These are phyloP conservation scores for Cyberlindnera mycetangii DNA, from an alignment of 805 yeast species.

Conservation along the genomic window DNA sequence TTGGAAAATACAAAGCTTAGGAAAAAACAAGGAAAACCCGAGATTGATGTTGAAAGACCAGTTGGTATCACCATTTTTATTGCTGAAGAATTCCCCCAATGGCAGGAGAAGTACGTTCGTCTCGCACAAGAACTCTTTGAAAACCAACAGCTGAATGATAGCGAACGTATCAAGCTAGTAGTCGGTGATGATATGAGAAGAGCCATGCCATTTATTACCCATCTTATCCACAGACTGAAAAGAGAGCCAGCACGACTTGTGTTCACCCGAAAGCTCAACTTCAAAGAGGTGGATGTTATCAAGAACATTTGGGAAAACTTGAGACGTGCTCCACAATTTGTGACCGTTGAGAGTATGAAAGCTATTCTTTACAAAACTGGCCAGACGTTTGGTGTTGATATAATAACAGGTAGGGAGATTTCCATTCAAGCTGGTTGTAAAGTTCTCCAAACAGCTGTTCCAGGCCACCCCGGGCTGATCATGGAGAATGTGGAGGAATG, in stretches of 20 bases:
- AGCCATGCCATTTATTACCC: constrained; percentile 95
- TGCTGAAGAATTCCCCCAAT: constrained; percentile 81
- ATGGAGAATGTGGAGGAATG: constrained; percentile 50
- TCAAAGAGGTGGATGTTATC: constrained; percentile 69
- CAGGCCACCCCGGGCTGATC: constrained; percentile 89
- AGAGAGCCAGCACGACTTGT: constrained; percentile 71
- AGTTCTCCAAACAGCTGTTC: constrained; percentile 78
- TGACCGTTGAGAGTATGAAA: constrained; percentile 52
- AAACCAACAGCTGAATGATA: constrained; percentile 57
- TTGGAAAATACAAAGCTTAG: constrained; percentile 80
- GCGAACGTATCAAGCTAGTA: constrained; percentile 54
- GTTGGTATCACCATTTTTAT: constrained; percentile 68
- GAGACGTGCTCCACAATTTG: constrained; percentile 59
- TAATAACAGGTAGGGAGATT: constrained; percentile 66
- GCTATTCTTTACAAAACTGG: constrained; percentile 66
- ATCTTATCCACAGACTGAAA: constrained; percentile 74
- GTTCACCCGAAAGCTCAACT: constrained; percentile 83
- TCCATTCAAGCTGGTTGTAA: constrained; percentile 61
- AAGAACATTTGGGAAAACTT: constrained; percentile 52
- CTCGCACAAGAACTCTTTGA: constrained; percentile 75
- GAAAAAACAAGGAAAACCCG: constrained; percentile 68
- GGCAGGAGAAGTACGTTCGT: constrained; percentile 81
- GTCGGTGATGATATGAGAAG: constrained; percentile 89
- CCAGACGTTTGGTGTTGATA: constrained; percentile 53
- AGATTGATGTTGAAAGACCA: constrained; percentile 71